A percentile compares a stretch with the other conserved stretches of the same genome.
phyloP scores from a whole-genome alignment of 768 basidiomycete genomes.

The Kwoniella sp. region DNA sequence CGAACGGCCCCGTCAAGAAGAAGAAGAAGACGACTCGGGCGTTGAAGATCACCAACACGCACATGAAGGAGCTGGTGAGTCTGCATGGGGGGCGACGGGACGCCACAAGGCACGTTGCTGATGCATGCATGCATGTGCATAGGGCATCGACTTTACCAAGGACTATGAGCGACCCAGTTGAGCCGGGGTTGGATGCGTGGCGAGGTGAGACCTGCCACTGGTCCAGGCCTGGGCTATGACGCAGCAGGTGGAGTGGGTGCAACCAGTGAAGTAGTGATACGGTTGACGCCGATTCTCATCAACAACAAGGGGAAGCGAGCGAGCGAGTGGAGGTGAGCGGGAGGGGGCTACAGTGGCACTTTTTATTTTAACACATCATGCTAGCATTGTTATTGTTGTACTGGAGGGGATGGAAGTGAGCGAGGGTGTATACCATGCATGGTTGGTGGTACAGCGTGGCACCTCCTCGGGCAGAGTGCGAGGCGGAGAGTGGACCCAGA shows the following conservation, averaged over 20 bases:
- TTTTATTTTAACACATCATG: no score
- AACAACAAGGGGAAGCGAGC: no score
- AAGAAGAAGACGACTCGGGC: constrained; percentile 20
- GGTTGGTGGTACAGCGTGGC: no score
- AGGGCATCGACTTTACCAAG: constrained; percentile 35
- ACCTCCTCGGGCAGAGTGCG: no score
- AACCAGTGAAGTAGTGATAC: constrained; percentile 2
- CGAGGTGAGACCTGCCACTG: no score
- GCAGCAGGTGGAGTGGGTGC: not conserved
- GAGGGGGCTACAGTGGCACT: no score
- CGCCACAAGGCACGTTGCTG: no score
- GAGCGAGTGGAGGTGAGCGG: no score
- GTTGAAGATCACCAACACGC: constrained; percentile 29
- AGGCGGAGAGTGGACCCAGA: no score
- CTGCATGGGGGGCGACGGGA: no score
- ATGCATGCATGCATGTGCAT: not conserved
- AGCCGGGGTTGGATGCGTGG: not conserved
- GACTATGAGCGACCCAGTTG: constrained; percentile 24
- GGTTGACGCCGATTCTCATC: not conserved
- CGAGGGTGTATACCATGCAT: no score
- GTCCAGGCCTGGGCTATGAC: not conserved
- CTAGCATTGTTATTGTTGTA: not conserved
- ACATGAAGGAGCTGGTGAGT: constrained; percentile 31
- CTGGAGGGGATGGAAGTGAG: no score
- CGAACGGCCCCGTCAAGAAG: constrained; percentile 20